Evolutionary conservation across 2,329 filamentous ascomycete genomes (phyloP).

Genomic region (Decorospora gaudefroyi): DNA sequence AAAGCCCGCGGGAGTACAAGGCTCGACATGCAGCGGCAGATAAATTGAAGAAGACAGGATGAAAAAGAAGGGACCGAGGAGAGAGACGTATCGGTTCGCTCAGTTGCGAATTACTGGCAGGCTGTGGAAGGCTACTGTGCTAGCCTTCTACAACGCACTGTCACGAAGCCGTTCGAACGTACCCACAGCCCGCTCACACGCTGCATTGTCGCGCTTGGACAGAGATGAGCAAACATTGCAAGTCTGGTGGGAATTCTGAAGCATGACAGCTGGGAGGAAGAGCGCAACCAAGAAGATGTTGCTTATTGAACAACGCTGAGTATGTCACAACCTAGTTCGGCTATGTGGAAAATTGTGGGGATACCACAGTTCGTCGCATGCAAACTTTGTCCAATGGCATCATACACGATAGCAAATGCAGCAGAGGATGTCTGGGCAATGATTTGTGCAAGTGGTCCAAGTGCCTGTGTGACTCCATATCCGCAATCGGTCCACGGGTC

Average conservation of each 20-base stretch:
- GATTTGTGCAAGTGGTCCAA: conserved; percentile 5
- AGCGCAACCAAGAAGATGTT: too few species aligned
- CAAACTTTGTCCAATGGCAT: too few species aligned
- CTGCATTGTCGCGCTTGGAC: too few species aligned
- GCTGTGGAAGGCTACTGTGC: conserved; percentile 5
- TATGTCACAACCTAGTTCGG: too few species aligned
- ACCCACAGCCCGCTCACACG: too few species aligned
- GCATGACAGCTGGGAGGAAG: too few species aligned
- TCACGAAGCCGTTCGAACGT: conserved; percentile 2
- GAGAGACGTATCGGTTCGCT: not conserved
- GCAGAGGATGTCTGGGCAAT: conserved; percentile 11
- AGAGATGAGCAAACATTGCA: too few species aligned
- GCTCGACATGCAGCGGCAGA: conserved; percentile 56
- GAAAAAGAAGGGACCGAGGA: conserved; percentile 3
- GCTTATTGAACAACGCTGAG: too few species aligned
- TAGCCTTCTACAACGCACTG: conserved; percentile 5
- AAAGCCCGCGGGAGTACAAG: conserved; percentile 91
- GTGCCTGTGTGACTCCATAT: conserved; percentile 13
- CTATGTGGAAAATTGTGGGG: too few species aligned
- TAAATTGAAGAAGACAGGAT: conserved; percentile 43
- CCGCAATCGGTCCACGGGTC: conserved; percentile 33
- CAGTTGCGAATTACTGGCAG: not conserved
- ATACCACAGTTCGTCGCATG: too few species aligned
- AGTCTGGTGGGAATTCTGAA: too few species aligned
- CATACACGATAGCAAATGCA: conserved; percentile 4